Evolutionary conservation across 2,329 filamentous ascomycete genomes (phyloP), one percentile per base, ranked within the genome.

Genomic region (Drechslerella dactyloides): DNA sequence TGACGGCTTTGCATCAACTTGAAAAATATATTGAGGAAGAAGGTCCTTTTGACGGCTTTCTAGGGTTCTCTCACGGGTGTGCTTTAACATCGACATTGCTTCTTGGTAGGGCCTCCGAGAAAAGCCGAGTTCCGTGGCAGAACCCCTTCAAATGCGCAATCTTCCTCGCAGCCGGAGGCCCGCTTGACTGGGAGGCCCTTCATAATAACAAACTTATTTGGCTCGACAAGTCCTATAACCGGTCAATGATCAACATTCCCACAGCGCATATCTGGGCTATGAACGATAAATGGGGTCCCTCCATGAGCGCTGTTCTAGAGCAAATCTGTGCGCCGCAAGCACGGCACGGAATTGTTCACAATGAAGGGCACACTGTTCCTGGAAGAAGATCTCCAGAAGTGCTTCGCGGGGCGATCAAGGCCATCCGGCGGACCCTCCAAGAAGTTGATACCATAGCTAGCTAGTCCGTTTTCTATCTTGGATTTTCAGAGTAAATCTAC

Each of bases 91-190:
- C 63, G 24, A 68, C 17, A 3, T 21, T 68, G 7, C 40, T 68
- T 0, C 55, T 68, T 5, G 55, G 46, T n/a, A 19, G 50, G 1
- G 55, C 35, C n/a, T 42, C 15, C 0, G 48, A 52, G 10, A 42
- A 54, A 2, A 37, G 48, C 7, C n/a, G n/a, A n/a, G n/a, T n/a
- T n/a, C 37, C 46, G 21, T 59, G 50, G 33, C 50, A 57, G 13
- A 66, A 52, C 27, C 53, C 33, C 4, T 66, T 66, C 48, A 66
- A 66, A 17, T 66, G 62, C 19, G 62, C 62, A 5, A 59, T 66
- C 13, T 59, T 66, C 21, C 15, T 66, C 7, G 54, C 62, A 37
- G 62, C 54, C 1, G 62, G 62, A n/a, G 35, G 30, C 15, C 53
- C 62, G 21, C 37, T 42, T 1, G 54, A 35, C 37, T 54, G 48